Conservation (phyloP, 2,329 filamentous ascomycete genomes). For the Cytospora piceicola region DNA sequence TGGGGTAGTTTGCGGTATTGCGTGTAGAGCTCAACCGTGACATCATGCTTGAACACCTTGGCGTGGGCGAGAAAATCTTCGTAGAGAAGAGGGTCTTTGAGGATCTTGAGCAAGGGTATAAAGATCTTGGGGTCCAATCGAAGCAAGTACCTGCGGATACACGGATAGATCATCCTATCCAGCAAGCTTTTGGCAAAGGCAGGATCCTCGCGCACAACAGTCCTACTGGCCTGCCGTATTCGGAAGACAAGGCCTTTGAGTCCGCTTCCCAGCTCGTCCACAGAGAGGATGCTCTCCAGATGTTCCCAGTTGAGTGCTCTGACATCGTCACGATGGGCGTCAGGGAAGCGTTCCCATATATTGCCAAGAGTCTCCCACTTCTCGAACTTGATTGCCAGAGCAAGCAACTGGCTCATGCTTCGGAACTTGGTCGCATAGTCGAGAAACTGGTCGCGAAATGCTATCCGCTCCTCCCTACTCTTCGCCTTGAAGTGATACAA, state of each 20-base stretch:
- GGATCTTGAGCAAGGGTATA: constrained; percentile 45
- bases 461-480: not conserved
- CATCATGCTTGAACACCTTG: constrained; percentile 36
- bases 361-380: constrained; percentile 17
- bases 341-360: constrained; percentile 23
- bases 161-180: constrained; percentile 23
- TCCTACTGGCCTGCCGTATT: constrained; percentile 2
- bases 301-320: constrained; percentile 19
- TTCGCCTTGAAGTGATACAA: constrained; percentile 11
- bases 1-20: constrained; percentile 49
- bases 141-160: constrained; percentile 16
- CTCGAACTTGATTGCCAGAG: constrained; percentile 17
- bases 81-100: constrained; percentile 46
- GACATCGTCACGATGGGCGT: constrained; percentile 17
- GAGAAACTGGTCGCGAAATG: constrained; percentile 16
- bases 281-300: constrained; percentile 12
- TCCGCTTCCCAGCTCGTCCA: constrained; percentile 11
- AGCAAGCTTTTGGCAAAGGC: constrained; percentile 20
- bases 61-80: constrained; percentile 44
- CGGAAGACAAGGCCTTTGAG: constrained; percentile 16
- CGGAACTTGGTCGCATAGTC: constrained; percentile 21
- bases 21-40: constrained; percentile 49
- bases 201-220: constrained; percentile 1
- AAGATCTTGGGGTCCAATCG: constrained; percentile 34
- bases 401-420: constrained; percentile 21